Base-by-base conservation (phyloP, 179 eudicot genomes). In the Beta lomatogona region DNA sequence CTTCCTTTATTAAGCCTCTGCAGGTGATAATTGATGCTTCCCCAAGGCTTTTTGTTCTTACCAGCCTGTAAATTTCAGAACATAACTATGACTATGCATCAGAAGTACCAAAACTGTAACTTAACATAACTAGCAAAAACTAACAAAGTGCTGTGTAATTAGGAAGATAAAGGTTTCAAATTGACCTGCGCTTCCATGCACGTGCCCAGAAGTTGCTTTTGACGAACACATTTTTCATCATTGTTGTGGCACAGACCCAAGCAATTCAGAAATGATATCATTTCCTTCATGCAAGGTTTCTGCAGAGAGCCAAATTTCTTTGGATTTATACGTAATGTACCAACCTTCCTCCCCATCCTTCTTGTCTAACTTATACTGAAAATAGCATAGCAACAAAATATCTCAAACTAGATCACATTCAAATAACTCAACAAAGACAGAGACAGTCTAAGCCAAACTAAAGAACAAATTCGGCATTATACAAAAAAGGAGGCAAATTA, bases 101-200 rank as follows among this genome's bases (percentile, higher is more conserved):
- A 45, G 36, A 63, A 73, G 11, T 36, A 31, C 31, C 15, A 58
- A 14, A 45, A 52, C 2, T 53, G 3, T 7, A 66, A 6, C 5
- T 6, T 21, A 28, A 48, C 16, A 78, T 21, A 59, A 48, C 50
- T 21, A 52, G 25, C 4, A 72, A 25, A n/a, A 76, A n/a, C 69
- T 45, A 48, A 44, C 18, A 67, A 28, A 18, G 14, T 6, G 22
- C 6, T 3, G 13, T 4, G 7, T 3, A 16, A 57, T 59, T 18
- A 19, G 9, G 18, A 48, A 77, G 73, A 53, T 15, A 53, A 82
- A 28, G 79, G 60, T 22, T 78, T 77, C 13, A 21, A 58, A 50
- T 15, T 64, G 58, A 95, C 99, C 97, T 94, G 99, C 86, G 92
- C 90, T 50, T 87, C 89, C 96, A 96, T 90, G 90, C 99, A 96